Base-by-base conservation (phyloP, 192 early-diverging fungal genomes). In the Coemansia guatemalensis region DNA sequence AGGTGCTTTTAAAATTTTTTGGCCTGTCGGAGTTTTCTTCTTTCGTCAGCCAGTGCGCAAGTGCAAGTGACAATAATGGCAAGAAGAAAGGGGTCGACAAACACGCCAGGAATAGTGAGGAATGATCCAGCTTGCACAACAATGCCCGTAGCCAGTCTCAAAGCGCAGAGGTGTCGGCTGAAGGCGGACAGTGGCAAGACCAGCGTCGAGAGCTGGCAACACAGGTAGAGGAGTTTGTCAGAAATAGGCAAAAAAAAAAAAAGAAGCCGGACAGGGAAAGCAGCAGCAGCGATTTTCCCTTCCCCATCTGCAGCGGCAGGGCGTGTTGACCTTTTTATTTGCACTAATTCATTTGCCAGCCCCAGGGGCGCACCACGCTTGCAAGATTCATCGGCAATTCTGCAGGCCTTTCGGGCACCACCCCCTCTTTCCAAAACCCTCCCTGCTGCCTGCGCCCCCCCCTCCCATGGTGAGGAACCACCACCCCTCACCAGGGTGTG, bases 321-420 rank as follows among this genome's bases (percentile, higher is more conserved):
- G 47, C 58, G 32, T 50, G 22, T 60, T 50, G 58, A 60, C 58
- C 44, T 50, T 66, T 64, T 60, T 64, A 64, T 71, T 53, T 6
- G 35, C 66, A 44, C 51, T 23, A 65, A 64, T 73, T 74, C 66
- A 74, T 74, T 74, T 74, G 66, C 62, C 63, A 55, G 73, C 62
- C 62, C 60, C 59, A 55, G 56, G 56, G 72, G 55, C 56, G 39
- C 68, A 70, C 47, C 52, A 33, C 69, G 33, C 72, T 64, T 23
- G 60, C 48, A n/a, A 68, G 74, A 71, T 65, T 71, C 74, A 71
- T 68, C 69, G 65, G 61, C 60, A 67, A 64, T 68, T 54, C 74
- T 68, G 69, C 69, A 71, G 47, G 48, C n/a, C 41, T 54, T 61
- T 66, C 33, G 26, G 24, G 14, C 48, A 48, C 61, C 63, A 41